These are phyloP conservation scores for Isatis lusitanica DNA, from an alignment of 441 rosid genomes.

Conservation along the genomic window DNA sequence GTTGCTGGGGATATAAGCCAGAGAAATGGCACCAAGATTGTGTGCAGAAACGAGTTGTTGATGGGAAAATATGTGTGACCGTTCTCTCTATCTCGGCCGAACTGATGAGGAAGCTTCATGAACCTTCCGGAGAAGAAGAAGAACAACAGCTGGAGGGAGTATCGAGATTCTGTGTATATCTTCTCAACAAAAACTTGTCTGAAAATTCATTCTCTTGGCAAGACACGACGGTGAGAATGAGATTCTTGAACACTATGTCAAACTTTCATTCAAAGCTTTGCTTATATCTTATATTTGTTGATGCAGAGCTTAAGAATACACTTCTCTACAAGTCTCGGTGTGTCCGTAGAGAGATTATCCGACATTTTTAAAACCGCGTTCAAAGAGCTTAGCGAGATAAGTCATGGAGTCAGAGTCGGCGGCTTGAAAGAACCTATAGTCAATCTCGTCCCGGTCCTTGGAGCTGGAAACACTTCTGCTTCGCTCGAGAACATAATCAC, in stretches of 20 bases:
- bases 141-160: conserved; percentile 44
- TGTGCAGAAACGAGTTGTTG: conserved; percentile 64
- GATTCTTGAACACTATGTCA: conserved; percentile 10
- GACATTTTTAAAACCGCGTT: conserved; percentile 42
- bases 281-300: conserved; percentile 14
- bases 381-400: conserved; percentile 49
- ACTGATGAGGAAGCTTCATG: conserved; percentile 40
- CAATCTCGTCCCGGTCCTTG: conserved; percentile 70
- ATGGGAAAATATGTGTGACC: conserved; percentile 60
- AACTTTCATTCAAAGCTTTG: conserved; percentile 13
- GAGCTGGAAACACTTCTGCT: conserved; percentile 56
- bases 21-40: conserved; percentile 83
- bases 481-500: conserved; percentile 62
- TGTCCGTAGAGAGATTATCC: conserved; percentile 43
- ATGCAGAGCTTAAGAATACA: conserved; percentile 68
- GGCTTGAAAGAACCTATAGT: conserved; percentile 42
- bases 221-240: conserved; percentile 60
- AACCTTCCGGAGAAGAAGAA: conserved; percentile 40
- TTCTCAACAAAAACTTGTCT: conserved; percentile 60
- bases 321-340: conserved; percentile 48
- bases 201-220: conserved; percentile 71
- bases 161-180: conserved; percentile 68
- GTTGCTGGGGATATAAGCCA: conserved; percentile 57
- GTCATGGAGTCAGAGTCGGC: conserved; percentile 23
- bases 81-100: conserved; percentile 60